Evolutionary conservation across 164 flowering plant species (phyloP).

Genomic region (Paratinospora sagittata): DNA sequence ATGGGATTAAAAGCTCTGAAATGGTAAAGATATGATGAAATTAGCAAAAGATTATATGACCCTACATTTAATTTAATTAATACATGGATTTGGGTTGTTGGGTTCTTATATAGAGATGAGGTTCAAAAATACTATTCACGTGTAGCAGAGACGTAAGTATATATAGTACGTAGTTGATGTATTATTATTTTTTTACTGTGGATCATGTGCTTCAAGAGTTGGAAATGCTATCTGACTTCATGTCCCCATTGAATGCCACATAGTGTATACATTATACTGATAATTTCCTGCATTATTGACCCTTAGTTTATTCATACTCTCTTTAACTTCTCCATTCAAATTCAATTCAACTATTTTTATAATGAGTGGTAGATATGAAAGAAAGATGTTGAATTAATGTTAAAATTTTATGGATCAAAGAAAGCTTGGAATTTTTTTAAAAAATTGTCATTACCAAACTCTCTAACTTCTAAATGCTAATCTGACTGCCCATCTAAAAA

Average conservation of each 20-base stretch:
- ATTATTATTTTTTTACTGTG: not conserved
- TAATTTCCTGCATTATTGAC: not conserved
- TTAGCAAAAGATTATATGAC: constrained; percentile 6
- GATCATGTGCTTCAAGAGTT: not conserved
- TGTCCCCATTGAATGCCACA: not conserved
- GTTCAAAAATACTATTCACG: constrained; percentile 28
- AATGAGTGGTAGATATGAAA: not conserved
- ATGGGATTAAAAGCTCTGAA: constrained; percentile 8
- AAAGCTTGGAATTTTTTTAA: no score
- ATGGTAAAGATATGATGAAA: constrained; percentile 10
- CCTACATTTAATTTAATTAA: not conserved
- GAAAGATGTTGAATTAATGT: not conserved
- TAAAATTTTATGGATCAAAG: no score
- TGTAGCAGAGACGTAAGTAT: constrained; percentile 27
- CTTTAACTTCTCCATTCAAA: not conserved
- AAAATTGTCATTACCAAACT: no score
- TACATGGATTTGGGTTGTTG: constrained; percentile 7
- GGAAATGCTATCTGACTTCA: not conserved
- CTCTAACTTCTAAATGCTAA: no score
- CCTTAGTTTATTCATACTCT: not conserved
- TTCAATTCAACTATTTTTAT: not conserved
- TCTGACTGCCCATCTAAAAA: not conserved
- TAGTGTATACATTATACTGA: not conserved
- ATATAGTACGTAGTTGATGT: not conserved
- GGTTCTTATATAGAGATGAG: constrained; percentile 9